phyloP scores from a whole-genome alignment of 1,284 basidiomycete species.

The Ceratobasidium sp. region DNA sequence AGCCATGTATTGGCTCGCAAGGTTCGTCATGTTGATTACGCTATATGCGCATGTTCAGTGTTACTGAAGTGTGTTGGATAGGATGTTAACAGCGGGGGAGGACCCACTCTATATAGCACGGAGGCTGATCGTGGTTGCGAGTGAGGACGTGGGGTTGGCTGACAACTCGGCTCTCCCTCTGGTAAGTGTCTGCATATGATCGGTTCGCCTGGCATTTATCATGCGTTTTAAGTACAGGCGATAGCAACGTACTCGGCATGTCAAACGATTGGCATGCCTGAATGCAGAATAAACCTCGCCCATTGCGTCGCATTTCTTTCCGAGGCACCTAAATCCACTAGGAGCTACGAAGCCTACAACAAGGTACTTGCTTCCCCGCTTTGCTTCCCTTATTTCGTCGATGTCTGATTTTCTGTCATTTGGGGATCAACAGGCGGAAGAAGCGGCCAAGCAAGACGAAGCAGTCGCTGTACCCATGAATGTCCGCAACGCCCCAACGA shows the following conservation, averaged over 20 bases:
- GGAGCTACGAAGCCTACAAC: slow-evolving; percentile 81
- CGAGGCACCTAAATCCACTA: slow-evolving; percentile 84
- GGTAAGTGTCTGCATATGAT: slow-evolving; percentile 55
- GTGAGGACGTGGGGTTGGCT: slow-evolving; percentile 87
- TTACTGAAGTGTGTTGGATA: slow-evolving; percentile 48
- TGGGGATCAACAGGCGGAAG: slow-evolving; percentile 63
- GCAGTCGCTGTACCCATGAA: slow-evolving; percentile 75
- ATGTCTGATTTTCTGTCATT: background rate
- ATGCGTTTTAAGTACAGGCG: slow-evolving; percentile 71
- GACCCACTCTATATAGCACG: slow-evolving; percentile 88
- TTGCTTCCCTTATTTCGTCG: background rate
- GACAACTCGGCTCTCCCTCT: slow-evolving; percentile 77
- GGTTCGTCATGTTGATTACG: slow-evolving; percentile 49
- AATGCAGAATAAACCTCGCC: slow-evolving; percentile 79
- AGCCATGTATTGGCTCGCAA: slow-evolving; percentile 89
- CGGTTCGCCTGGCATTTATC: slow-evolving; percentile 33
- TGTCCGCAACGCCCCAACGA: slow-evolving; percentile 89
- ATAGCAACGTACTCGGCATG: slow-evolving; percentile 83
- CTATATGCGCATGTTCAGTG: background rate
- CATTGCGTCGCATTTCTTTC: slow-evolving; percentile 85
- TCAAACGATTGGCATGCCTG: slow-evolving; percentile 86
- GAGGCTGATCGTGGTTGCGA: slow-evolving; percentile 83
- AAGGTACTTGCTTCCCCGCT: slow-evolving; percentile 53
- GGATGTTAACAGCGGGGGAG: slow-evolving; percentile 86
- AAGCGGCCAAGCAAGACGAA: slow-evolving; percentile 64